phyloP scores from a whole-genome alignment of 1,284 basidiomycete species.

The Athelia sp. region DNA sequence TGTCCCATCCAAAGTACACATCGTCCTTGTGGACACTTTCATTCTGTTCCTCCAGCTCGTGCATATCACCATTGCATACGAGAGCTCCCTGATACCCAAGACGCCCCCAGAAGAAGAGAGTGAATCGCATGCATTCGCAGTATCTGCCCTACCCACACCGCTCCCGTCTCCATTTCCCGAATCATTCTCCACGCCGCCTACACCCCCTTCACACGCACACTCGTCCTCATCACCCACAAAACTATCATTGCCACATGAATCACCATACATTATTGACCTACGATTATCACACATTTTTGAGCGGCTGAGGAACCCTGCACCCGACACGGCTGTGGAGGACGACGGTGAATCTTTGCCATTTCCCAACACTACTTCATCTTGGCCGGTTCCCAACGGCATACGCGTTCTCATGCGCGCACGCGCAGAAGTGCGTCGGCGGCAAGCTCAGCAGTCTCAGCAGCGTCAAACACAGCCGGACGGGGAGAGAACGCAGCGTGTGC shows the following conservation, averaged over 20 bases:
- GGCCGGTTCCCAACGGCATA: constrained; percentile 44
- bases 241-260: constrained; percentile 15
- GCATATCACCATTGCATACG: constrained; percentile 63
- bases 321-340: constrained; percentile 27
- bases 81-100: constrained; percentile 34
- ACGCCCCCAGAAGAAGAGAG: constrained; percentile 27
- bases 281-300: constrained; percentile 44
- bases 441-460: constrained; percentile 24
- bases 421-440: constrained; percentile 31
- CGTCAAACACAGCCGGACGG: constrained; percentile 17
- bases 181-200: constrained; percentile 2
- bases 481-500: constrained; percentile 24
- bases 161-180: constrained; percentile 12
- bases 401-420: constrained; percentile 47
- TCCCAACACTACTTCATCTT: constrained; percentile 50
- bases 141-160: constrained; percentile 18
- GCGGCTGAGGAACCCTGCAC: constrained; percentile 49
- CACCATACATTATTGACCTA: constrained; percentile 57
- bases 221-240: constrained; percentile 15
- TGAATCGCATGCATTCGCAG: constrained; percentile 17
- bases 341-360: constrained; percentile 44
- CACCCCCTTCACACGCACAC: constrained; percentile 1
- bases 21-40: constrained; percentile 59
- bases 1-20: constrained; percentile 53
- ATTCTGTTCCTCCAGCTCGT: constrained; percentile 62